Conservation (phyloP, 805 yeast genomes). For the Candida succiphila region DNA sequence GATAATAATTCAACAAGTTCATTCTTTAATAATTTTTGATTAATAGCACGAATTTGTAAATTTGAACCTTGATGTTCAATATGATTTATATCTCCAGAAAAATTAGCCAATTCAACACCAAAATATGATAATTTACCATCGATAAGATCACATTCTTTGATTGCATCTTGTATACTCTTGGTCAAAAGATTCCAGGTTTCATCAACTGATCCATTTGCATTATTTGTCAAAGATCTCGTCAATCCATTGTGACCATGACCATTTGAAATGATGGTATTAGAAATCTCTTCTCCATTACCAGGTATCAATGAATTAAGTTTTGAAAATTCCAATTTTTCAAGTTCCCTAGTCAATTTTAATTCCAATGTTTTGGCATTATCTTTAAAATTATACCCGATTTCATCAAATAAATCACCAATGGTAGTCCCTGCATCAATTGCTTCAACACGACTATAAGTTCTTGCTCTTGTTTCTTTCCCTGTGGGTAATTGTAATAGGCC, state of each 20-base stretch:
- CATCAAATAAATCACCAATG: constrained; percentile 62
- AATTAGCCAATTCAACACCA: constrained; percentile 50
- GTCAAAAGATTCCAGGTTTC: constrained; percentile 31
- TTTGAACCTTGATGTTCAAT: constrained; percentile 75
- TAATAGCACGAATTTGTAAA: constrained; percentile 72
- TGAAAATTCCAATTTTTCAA: constrained; percentile 51
- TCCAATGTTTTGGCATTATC: constrained; percentile 56
- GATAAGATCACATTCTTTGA: constrained; percentile 43
- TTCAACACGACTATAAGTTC: constrained; percentile 20
- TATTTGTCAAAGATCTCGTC: neutral
- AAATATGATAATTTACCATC: constrained; percentile 46
- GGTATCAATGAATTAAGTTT: constrained; percentile 48
- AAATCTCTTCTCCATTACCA: constrained; percentile 3
- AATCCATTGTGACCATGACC: too few species aligned
- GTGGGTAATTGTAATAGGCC: neutral
- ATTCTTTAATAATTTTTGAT: constrained; percentile 64
- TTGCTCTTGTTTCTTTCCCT: constrained; percentile 10
- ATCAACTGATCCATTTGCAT: too few species aligned
- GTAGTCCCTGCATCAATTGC: constrained; percentile 18
- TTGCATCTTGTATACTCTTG: constrained; percentile 31
- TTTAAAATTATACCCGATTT: constrained; percentile 62
- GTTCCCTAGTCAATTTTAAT: constrained; percentile 45
- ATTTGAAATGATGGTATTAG: too few species aligned
- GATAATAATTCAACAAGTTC: constrained; percentile 60
- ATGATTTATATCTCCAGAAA: constrained; percentile 57